Conservation (phyloP, 2,329 filamentous ascomycete species). For the Mycosphaerella sp. region DNA sequence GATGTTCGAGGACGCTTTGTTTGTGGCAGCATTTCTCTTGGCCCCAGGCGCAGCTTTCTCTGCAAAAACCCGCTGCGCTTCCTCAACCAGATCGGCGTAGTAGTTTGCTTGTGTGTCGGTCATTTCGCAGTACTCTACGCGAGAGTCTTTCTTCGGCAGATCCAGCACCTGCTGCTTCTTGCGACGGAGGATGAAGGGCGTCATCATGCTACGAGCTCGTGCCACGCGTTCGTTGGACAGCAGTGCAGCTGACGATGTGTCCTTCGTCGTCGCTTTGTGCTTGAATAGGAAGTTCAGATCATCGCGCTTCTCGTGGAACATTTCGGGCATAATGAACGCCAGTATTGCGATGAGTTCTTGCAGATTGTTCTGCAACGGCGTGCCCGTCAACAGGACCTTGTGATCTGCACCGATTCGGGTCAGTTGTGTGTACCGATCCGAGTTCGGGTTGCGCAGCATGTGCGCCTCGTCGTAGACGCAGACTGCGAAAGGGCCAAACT, state of each 20-base stretch:
- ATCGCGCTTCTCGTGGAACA: conserved; percentile 72
- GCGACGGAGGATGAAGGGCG: conserved; percentile 87
- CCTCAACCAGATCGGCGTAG: conserved; percentile 63
- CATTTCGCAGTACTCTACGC: conserved; percentile 75
- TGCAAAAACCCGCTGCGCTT: conserved; percentile 54
- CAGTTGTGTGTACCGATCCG: conserved; percentile 72
- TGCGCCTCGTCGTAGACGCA: conserved; percentile 93
- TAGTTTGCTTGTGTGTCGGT: conserved; percentile 63
- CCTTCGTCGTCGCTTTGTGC: conserved; percentile 78
- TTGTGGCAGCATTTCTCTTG: conserved; percentile 45
- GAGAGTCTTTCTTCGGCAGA: conserved; percentile 70
- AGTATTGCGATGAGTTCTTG: conserved; percentile 85
- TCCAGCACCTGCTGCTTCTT: conserved; percentile 85
- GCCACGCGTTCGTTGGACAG: conserved; percentile 81
- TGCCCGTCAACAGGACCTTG: conserved; percentile 80
- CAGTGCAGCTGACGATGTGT: conserved; percentile 69
- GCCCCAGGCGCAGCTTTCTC: conserved; percentile 48
- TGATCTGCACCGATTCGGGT: conserved; percentile 73
- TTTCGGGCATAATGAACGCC: conserved; percentile 82
- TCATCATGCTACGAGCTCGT: conserved; percentile 83
- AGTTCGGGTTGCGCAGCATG: conserved; percentile 80
- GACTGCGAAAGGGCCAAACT: conserved; percentile 46
- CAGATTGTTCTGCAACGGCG: conserved; percentile 89
- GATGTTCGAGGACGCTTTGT: conserved; percentile 26
- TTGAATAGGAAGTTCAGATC: conserved; percentile 84